Evolutionary conservation across 345 rosid species (phyloP).

Genomic region (Angophora floribunda): DNA sequence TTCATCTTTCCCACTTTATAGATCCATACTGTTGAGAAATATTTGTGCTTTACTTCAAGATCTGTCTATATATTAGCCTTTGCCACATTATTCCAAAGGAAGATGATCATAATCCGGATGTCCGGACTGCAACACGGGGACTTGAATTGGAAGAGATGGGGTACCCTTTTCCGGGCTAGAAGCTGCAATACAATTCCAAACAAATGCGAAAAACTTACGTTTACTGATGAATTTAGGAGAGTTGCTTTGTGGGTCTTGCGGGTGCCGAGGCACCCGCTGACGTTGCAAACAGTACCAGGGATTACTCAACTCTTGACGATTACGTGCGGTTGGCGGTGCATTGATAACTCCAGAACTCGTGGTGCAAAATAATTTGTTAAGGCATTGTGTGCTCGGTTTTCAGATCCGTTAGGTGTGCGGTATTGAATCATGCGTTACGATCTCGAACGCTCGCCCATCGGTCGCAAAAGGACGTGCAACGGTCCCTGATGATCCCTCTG

Average conservation of each 20-base stretch:
- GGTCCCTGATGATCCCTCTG: not conserved
- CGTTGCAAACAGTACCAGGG: not conserved
- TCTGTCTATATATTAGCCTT: not conserved
- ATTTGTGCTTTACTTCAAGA: not conserved
- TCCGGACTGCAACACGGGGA: not conserved
- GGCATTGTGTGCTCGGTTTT: not conserved
- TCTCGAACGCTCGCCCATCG: not conserved
- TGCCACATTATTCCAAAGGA: not conserved
- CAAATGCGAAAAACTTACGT: not conserved
- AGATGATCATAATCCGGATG: not conserved
- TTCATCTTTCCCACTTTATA: not conserved
- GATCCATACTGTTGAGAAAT: not conserved
- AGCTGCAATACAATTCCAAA: not conserved
- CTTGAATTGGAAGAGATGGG: not conserved
- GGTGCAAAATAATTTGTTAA: not conserved
- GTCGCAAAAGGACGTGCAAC: not conserved
- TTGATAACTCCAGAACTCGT: not conserved
- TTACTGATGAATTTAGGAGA: not conserved
- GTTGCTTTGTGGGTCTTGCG: not conserved
- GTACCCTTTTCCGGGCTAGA: not conserved
- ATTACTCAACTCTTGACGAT: too few relatives aligned
- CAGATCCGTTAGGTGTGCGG: not conserved
- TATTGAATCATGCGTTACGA: not conserved
- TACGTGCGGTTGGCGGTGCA: not conserved
- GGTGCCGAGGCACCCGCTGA: not conserved